Evolutionary conservation across 78 protist species (phyloP), one percentile per base, ranked within the genome.

Genomic region (Chrysochromulina parva): DNA sequence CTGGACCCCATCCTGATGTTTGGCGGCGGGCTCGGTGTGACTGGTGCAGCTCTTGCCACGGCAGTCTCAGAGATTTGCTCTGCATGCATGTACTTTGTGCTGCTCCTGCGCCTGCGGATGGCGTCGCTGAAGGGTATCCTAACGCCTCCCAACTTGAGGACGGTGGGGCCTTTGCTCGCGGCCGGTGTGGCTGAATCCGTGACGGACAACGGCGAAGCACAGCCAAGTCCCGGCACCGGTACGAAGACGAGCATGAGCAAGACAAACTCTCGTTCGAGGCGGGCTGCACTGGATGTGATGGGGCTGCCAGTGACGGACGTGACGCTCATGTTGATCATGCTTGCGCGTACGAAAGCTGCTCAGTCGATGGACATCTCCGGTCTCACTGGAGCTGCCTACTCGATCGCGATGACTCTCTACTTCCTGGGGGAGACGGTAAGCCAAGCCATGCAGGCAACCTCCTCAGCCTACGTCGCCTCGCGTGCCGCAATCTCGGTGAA

Each of bases 21-120:
- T 19, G 16, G 59, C 57, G 59, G 38, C 14, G 16, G 58, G 59
- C 1, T 76, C 5, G 85, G 85, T 24, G 85, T 76, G 14, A 58
- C 85, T 2, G 85, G 85, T 9, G 85, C 85, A 4, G 85, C 53
- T 7, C 26, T 76, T 19, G 85, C 85, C 59, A 76, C 85, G 24
- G 55, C 85, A 7, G n/a, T 52, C 24, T 3, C 85, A 3, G 85
- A 76, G 28, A 38, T 76, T 13, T n/a, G 3, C 26, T 76, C 85
- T 19, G 54, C 26, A 0, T 55, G 19, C n/a, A n/a, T 76, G 53
- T 76, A 38, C 85, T 0, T 76, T 19, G 24, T 14, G 60, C 85
- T 76, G 7, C 58, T 76, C 20, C 59, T 76, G 26, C 54, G 57
- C 47, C 54, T 26, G 59, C 3, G 17, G 6, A 10, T 76, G 38